These are phyloP conservation scores for Posidonia oceanica DNA, from an alignment of 116 monocot genomes.

Conservation along the genomic window DNA sequence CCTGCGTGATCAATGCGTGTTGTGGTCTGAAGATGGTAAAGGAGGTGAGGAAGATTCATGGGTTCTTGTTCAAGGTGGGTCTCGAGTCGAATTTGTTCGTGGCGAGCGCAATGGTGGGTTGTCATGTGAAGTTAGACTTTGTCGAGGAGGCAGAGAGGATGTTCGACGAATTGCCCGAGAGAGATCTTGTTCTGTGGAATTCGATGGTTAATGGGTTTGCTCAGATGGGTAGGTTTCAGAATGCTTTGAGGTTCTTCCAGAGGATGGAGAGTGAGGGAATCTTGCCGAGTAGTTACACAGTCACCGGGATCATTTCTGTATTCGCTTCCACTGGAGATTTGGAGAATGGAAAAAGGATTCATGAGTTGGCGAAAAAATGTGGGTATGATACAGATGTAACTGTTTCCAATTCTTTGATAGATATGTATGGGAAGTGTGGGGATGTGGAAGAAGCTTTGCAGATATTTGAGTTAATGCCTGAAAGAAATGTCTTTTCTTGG, in stretches of 20 bases:
- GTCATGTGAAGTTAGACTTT: slow-evolving; percentile 17
- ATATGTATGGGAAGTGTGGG: slow-evolving; percentile 52
- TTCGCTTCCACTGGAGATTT: slow-evolving; percentile 27
- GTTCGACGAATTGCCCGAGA: slow-evolving; percentile 26
- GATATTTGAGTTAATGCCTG: slow-evolving; percentile 35
- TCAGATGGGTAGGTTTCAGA: slow-evolving; percentile 16
- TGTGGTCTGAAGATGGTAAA: slow-evolving; percentile 10
- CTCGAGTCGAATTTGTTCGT: slow-evolving; percentile 23
- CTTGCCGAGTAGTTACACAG: slow-evolving; percentile 26
- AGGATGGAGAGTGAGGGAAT: slow-evolving; percentile 26
- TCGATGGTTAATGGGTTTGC: slow-evolving; percentile 50
- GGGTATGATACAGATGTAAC: slow-evolving; percentile 14
- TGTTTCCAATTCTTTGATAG: slow-evolving; percentile 36
- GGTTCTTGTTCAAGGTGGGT: slow-evolving; percentile 11
- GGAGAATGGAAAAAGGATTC: slow-evolving; percentile 13
- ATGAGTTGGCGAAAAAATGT: slow-evolving; percentile 23
- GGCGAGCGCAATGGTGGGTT: slow-evolving; percentile 28
- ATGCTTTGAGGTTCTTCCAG: slow-evolving; percentile 26
- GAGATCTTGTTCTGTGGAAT: slow-evolving; percentile 57
- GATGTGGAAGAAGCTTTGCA: slow-evolving; percentile 22
- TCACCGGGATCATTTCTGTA: slow-evolving; percentile 37
- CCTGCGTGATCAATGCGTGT: slow-evolving; percentile 31
- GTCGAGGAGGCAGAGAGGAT: slow-evolving; percentile 19
- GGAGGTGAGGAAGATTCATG: slow-evolving; percentile 16
- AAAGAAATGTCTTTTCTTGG: slow-evolving; percentile 52